phyloP scores from a whole-genome alignment of 345 rosid species.

The Melaleuca quinquenervia region DNA sequence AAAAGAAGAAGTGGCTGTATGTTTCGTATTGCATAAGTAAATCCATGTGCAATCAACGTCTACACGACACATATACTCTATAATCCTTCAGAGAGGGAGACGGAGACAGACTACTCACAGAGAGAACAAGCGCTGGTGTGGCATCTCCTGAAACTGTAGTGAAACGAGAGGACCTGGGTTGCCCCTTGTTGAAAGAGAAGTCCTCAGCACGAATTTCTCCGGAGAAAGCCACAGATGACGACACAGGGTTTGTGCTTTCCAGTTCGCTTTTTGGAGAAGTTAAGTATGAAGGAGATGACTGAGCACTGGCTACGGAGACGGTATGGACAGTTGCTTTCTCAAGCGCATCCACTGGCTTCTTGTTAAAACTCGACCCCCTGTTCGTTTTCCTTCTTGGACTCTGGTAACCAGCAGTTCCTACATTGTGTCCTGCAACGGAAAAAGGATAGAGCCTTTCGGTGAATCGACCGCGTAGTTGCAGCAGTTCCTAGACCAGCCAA shows the following conservation, averaged over 20 bases:
- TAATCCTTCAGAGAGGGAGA: not conserved
- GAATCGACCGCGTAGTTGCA: not conserved
- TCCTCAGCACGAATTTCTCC: constrained; percentile 18
- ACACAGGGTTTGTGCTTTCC: constrained; percentile 20
- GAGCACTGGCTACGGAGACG: constrained; percentile 6
- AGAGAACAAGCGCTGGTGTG: not conserved
- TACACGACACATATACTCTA: not conserved
- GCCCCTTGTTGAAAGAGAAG: constrained; percentile 23
- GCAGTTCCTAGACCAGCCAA: not conserved
- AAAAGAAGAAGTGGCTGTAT: not conserved
- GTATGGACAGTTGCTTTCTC: constrained; percentile 13
- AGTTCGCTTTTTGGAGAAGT: constrained; percentile 9
- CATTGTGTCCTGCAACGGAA: not conserved
- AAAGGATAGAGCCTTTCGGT: not conserved
- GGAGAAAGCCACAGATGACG: constrained; percentile 18
- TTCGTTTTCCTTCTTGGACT: constrained; percentile 41
- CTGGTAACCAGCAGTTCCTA: constrained; percentile 4
- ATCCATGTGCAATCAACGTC: not conserved
- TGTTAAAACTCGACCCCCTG: constrained; percentile 28
- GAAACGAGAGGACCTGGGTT: not conserved
- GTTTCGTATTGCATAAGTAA: not conserved
- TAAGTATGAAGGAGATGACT: constrained; percentile 15
- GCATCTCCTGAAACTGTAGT: not conserved
- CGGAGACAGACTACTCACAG: not conserved
- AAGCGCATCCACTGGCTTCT: not conserved